Conservation (phyloP, 805 yeast genomes). For the Cyberlindnera xishuangbannaensis region DNA sequence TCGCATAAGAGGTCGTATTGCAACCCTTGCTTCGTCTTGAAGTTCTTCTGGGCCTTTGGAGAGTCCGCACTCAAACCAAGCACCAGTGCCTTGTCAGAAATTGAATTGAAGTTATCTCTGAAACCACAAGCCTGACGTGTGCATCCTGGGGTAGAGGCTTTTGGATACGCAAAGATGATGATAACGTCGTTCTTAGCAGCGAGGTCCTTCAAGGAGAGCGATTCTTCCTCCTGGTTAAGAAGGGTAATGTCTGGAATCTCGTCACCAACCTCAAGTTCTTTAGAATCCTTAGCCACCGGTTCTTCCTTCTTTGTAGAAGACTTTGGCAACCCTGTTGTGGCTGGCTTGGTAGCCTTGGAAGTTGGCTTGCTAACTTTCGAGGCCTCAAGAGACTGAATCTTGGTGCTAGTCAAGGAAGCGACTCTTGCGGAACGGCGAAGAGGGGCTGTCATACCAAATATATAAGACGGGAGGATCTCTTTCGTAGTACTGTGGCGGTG, state of each 20-base stretch:
- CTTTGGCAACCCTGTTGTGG: constrained; percentile 1
- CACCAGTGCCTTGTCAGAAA: constrained; percentile 52
- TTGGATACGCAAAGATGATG: constrained; percentile 75
- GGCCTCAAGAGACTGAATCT: constrained; percentile 7
- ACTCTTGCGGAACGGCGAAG: constrained; percentile 18
- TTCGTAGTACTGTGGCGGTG: neutral
- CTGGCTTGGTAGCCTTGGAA: constrained; percentile 20
- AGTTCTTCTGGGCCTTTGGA: constrained; percentile 71
- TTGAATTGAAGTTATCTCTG: constrained; percentile 54
- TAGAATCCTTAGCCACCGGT: neutral
- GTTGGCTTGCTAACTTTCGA: constrained; percentile 4
- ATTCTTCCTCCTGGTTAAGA: constrained; percentile 63
- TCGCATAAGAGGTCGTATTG: constrained; percentile 75
- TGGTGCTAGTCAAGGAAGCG: constrained; percentile 8
- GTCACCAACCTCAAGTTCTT: constrained; percentile 48
- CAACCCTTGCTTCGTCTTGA: constrained; percentile 66
- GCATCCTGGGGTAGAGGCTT: constrained; percentile 94
- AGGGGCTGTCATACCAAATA: too few species aligned
- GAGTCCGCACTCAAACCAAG: constrained; percentile 82
- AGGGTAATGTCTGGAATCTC: constrained; percentile 59
- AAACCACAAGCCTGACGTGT: constrained; percentile 92
- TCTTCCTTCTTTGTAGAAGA: neutral
- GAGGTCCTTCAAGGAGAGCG: constrained; percentile 41
- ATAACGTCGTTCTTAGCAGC: constrained; percentile 39
- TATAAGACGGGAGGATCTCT: too few species aligned